Evolutionary conservation across 495 filamentous ascomycete genomes (phyloP).

Genomic region (Penicillium cosmopolitanum): DNA sequence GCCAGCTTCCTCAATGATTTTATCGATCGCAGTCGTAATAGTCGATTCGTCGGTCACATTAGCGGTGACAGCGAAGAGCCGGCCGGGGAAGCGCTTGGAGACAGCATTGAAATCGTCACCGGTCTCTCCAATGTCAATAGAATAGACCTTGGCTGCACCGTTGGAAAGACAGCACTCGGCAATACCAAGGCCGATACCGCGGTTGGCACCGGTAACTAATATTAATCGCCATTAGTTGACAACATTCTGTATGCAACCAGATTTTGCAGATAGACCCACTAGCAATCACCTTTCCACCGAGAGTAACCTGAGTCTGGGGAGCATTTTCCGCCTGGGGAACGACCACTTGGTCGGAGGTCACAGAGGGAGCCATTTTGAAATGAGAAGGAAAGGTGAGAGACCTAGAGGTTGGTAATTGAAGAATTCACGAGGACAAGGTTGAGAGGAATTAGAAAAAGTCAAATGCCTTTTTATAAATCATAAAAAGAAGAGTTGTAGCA

Average conservation of each 20-base stretch:
- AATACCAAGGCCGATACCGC: constrained; percentile 42
- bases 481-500: not conserved
- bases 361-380: constrained; percentile 13
- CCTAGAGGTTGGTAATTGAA: not conserved
- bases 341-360: constrained; percentile 4
- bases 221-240: not conserved
- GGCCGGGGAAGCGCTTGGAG: constrained; percentile 30
- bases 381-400: not conserved
- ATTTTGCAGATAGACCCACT: constrained; percentile 15
- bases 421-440: not conserved
- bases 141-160: constrained; percentile 41
- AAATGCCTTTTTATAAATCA: not conserved
- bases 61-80: constrained; percentile 35
- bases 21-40: constrained; percentile 40
- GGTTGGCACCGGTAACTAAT: constrained; percentile 41
- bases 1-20: constrained; percentile 37
- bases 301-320: constrained; percentile 25
- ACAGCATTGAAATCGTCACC: constrained; percentile 40
- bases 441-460: not conserved
- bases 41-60: constrained; percentile 42
- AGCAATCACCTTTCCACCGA: constrained; percentile 29
- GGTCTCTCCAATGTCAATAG: constrained; percentile 45
- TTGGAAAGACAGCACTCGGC: constrained; percentile 45
- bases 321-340: constrained; percentile 1
- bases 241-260: not conserved